Evolutionary conservation across 768 basidiomycete genomes (phyloP).

Genomic region (Candolleomyces aberdarensis): DNA sequence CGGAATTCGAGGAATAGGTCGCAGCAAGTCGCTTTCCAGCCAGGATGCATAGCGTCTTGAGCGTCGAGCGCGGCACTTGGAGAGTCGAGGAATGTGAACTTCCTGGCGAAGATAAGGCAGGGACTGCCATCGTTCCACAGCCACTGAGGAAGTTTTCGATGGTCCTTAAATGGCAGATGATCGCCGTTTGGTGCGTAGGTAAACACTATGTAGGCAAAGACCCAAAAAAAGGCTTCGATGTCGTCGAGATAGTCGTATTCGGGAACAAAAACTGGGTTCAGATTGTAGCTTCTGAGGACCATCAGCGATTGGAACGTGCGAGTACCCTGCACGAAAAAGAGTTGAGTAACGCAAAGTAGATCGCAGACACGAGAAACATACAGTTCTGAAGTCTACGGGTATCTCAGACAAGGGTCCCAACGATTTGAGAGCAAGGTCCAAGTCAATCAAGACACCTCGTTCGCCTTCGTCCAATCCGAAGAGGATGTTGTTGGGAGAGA

Average conservation of each 20-base stretch:
- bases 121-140: too few relatives aligned
- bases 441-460: slow-evolving; percentile 1
- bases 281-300: background rate
- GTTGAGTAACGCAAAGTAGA: background rate
- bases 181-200: background rate
- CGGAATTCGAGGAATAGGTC: too few relatives aligned
- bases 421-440: background rate
- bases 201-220: background rate
- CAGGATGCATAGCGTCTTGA: too few relatives aligned
- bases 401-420: background rate
- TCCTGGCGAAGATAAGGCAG: too few relatives aligned
- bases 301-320: background rate
- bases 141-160: too few relatives aligned
- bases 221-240: slow-evolving; percentile 4
- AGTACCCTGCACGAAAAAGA: background rate
- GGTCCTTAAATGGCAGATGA: too few relatives aligned
- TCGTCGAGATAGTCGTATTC: slow-evolving; percentile 2
- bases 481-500: slow-evolving; percentile 1
- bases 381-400: background rate
- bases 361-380: background rate
- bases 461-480: background rate
- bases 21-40: too few relatives aligned
- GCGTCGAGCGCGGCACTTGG: too few relatives aligned
- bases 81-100: too few relatives aligned
- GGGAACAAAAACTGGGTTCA: background rate